phyloP scores from a whole-genome alignment of 768 basidiomycete genomes.

The Lentinula boryana region DNA sequence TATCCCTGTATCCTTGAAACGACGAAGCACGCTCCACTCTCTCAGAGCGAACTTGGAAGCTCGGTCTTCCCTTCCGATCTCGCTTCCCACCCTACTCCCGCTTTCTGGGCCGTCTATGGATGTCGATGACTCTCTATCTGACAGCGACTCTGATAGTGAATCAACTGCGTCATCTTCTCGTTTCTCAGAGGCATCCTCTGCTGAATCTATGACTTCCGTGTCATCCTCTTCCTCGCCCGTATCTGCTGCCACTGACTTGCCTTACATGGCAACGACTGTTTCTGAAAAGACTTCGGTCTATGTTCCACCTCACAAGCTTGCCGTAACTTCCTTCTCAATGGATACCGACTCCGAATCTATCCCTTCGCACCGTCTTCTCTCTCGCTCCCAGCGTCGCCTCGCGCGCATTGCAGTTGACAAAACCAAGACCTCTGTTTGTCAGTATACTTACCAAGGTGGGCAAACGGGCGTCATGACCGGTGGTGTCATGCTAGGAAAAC shows the following conservation, averaged over 20 bases:
- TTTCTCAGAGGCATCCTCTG: slow-evolving; percentile 1
- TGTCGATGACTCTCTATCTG: background rate
- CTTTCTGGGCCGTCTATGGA: background rate
- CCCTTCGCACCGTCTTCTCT: background rate
- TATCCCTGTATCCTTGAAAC: background rate
- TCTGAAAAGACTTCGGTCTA: background rate
- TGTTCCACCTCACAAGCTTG: background rate
- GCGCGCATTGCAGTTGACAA: background rate
- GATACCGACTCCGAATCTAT: background rate
- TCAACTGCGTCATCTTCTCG: background rate
- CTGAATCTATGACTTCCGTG: slow-evolving; percentile 5
- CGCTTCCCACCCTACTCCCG: background rate
- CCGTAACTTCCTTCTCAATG: background rate
- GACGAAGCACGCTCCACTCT: background rate
- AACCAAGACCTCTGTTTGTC: background rate
- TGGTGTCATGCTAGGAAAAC: slow-evolving; percentile 3
- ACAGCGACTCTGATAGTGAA: background rate
- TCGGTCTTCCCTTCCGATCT: background rate
- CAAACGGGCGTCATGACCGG: slow-evolving; percentile 3
- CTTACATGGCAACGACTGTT: too few relatives aligned
- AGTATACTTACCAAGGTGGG: slow-evolving; percentile 1
- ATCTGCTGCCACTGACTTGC: too few relatives aligned
- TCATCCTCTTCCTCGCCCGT: background rate
- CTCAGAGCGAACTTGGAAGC: background rate
- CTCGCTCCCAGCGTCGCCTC: background rate